phyloP scores from a whole-genome alignment of 805 yeast species.

The Suhomyces sp. region DNA sequence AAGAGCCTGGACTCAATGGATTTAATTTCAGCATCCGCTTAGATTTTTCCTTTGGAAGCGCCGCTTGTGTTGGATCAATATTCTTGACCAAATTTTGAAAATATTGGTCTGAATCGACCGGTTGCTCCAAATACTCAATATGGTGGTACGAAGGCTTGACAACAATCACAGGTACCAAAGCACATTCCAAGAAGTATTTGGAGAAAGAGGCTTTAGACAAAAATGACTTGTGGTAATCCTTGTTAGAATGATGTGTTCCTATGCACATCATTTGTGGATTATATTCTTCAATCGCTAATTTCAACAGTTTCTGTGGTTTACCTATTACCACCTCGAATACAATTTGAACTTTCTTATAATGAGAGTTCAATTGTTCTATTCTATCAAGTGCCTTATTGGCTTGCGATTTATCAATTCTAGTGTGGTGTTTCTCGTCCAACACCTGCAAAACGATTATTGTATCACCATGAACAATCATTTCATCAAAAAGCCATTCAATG shows the following conservation, averaged over 20 bases:
- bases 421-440: constrained; percentile 33
- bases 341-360: constrained; percentile 35
- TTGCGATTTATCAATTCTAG: constrained; percentile 25
- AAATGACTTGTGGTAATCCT: constrained; percentile 23
- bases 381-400: constrained; percentile 30
- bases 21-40: constrained; percentile 14
- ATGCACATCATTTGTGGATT: constrained; percentile 47
- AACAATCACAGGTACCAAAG: constrained; percentile 44
- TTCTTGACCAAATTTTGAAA: constrained; percentile 35
- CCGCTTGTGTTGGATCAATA: constrained; percentile 16
- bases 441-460: constrained; percentile 43
- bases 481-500: constrained; percentile 45
- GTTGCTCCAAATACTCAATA: constrained; percentile 27
- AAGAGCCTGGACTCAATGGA: constrained; percentile 18
- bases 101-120: constrained; percentile 35
- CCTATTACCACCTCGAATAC: constrained; percentile 44
- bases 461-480: constrained; percentile 44
- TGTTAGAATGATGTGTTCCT: constrained; percentile 38
- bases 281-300: constrained; percentile 41
- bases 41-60: constrained; percentile 15
- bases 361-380: constrained; percentile 35
- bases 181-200: constrained; percentile 42
- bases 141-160: constrained; percentile 41
- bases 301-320: constrained; percentile 38
- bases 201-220: constrained; percentile 37